Evolutionary conservation across 2,329 filamentous ascomycete genomes (phyloP).

Genomic region (Ceratocystis cacaofunesta): DNA sequence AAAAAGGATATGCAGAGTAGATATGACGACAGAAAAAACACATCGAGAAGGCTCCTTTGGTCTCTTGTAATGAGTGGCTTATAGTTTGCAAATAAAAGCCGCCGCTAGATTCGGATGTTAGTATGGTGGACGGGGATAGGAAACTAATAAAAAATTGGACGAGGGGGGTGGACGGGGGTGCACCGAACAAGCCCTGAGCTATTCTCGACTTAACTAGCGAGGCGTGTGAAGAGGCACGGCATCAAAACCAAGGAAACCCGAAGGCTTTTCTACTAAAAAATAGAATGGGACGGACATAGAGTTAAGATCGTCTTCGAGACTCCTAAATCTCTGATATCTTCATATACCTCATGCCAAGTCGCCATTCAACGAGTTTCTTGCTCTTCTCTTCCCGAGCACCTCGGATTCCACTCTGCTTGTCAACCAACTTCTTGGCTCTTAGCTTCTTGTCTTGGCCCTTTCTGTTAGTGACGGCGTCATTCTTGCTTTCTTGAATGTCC

Average conservation of each 20-base stretch:
- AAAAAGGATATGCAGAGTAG: too few species aligned
- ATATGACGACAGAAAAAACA: too few species aligned
- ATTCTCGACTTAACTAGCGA: constrained; percentile 2
- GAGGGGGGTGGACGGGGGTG: not conserved
- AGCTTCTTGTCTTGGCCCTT: not conserved
- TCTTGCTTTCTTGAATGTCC: not conserved
- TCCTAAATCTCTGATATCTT: not conserved
- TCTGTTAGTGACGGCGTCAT: not conserved
- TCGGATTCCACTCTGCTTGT: not conserved
- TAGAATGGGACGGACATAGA: not conserved
- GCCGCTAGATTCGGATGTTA: too few species aligned
- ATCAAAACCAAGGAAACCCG: not conserved
- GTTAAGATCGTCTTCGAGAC: not conserved
- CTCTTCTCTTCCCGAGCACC: not conserved
- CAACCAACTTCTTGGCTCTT: not conserved
- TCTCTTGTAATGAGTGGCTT: not conserved
- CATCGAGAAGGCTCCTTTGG: not conserved
- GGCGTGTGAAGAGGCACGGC: not conserved
- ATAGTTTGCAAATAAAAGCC: not conserved
- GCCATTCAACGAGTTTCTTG: not conserved
- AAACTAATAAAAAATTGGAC: not conserved
- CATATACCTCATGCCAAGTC: not conserved
- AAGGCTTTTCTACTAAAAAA: not conserved
- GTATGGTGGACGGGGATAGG: not conserved
- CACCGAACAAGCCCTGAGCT: not conserved